phyloP scores from a whole-genome alignment of 768 basidiomycete species.

The Rhodosporidiobolus sp. region DNA sequence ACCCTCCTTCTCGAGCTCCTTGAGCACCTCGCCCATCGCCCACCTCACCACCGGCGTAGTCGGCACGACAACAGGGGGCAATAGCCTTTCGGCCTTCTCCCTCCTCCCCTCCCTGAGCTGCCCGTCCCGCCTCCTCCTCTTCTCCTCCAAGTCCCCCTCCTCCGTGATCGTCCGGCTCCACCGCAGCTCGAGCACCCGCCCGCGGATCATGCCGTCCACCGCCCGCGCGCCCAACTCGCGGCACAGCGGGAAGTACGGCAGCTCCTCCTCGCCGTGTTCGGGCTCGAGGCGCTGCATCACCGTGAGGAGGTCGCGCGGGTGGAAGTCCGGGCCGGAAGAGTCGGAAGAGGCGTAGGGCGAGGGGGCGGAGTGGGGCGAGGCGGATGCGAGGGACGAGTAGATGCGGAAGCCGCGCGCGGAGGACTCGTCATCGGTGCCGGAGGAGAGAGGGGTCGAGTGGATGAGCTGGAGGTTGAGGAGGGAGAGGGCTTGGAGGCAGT shows the following conservation, averaged over 20 bases:
- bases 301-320: constrained; percentile 72
- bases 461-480: constrained; percentile 82
- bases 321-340: constrained; percentile 62
- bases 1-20: constrained; percentile 64
- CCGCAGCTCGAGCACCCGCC: constrained; percentile 57
- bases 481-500: constrained; percentile 80
- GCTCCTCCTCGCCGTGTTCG: constrained; percentile 57
- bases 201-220: constrained; percentile 80
- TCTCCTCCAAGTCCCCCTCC: constrained; percentile 51
- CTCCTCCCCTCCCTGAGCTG: constrained; percentile 44
- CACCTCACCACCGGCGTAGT: constrained; percentile 75
- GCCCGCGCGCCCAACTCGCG: constrained; percentile 77
- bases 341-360: constrained; percentile 50
- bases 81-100: constrained; percentile 57
- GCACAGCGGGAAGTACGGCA: constrained; percentile 77
- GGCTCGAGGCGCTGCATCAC: constrained; percentile 72
- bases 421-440: constrained; percentile 47
- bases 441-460: constrained; percentile 63
- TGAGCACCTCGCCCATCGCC: constrained; percentile 78
- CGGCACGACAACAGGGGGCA: constrained; percentile 70
- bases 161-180: constrained; percentile 53
- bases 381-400: constrained; percentile 49
- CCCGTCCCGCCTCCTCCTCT: neutral
- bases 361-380: constrained; percentile 5
- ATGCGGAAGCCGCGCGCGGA: constrained; percentile 49